These are phyloP conservation scores for Claviceps pazoutovae DNA, from an alignment of 2,329 filamentous ascomycete species.

Conservation along the genomic window DNA sequence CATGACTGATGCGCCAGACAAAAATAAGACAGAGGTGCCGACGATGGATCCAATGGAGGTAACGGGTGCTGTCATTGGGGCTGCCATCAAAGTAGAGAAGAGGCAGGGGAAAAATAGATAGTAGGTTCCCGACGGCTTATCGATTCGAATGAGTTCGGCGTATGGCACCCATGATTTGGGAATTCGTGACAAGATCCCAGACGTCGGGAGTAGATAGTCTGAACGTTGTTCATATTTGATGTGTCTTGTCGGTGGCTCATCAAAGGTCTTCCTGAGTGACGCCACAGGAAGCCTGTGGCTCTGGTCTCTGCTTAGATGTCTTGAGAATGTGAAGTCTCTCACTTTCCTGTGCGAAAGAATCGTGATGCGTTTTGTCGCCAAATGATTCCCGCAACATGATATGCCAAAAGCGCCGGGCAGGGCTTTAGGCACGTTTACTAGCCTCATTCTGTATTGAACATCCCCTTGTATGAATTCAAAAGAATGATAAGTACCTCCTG, in stretches of 20 bases:
- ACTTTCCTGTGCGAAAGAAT: neutral
- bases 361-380: neutral
- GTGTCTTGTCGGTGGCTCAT: neutral
- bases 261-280: neutral
- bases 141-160: conserved; percentile 65
- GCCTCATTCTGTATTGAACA: conserved; percentile 1
- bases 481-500: neutral
- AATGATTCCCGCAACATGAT: neutral
- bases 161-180: conserved; percentile 64
- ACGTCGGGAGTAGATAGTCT: conserved; percentile 54
- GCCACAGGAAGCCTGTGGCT: neutral
- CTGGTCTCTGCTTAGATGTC: neutral
- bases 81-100: conserved; percentile 71
- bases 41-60: conserved; percentile 46
- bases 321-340: neutral
- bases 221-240: conserved; percentile 3
- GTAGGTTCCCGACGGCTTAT: conserved; percentile 70
- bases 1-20: conserved; percentile 68
- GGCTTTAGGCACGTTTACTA: neutral
- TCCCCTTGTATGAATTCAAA: neutral
- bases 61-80: conserved; percentile 51
- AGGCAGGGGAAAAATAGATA: conserved; percentile 79
- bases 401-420: neutral
- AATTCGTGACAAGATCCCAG: conserved; percentile 55
- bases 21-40: conserved; percentile 55